These are phyloP conservation scores for Hyparrhenia diplandra DNA, from an alignment of 176 grass and related monocot genomes.

Conservation along the genomic window DNA sequence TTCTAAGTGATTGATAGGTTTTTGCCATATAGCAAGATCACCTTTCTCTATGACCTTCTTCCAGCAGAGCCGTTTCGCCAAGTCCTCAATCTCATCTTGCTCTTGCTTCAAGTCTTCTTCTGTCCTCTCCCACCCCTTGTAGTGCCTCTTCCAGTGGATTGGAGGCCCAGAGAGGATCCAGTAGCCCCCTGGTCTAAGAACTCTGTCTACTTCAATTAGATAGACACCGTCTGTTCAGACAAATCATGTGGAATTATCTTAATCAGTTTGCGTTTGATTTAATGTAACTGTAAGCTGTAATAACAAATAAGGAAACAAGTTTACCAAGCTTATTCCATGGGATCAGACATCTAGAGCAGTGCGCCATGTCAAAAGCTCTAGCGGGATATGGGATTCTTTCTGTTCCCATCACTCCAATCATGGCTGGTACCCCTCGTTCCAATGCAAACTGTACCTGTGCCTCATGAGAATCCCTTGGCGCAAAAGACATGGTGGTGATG, in stretches of 20 bases:
- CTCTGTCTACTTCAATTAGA: slow-evolving; percentile 81
- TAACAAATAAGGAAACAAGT: neutral
- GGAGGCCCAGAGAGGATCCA: slow-evolving; percentile 92
- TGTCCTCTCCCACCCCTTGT: slow-evolving; percentile 82
- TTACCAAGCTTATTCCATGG: slow-evolving; percentile 77
- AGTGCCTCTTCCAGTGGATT: slow-evolving; percentile 74
- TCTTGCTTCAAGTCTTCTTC: slow-evolving; percentile 81
- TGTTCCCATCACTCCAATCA: slow-evolving; percentile 74
- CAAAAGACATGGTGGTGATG: slow-evolving; percentile 87
- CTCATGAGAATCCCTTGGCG: slow-evolving; percentile 81
- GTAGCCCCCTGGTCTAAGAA: slow-evolving; percentile 79
- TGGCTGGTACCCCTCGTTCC: slow-evolving; percentile 70
- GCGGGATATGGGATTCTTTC: slow-evolving; percentile 76
- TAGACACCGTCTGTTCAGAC: slow-evolving; percentile 56
- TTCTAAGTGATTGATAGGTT: slow-evolving; percentile 72
- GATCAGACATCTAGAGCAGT: slow-evolving; percentile 92
- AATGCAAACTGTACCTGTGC: slow-evolving; percentile 91
- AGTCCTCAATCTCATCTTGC: slow-evolving; percentile 79
- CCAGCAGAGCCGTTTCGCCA: slow-evolving; percentile 72
- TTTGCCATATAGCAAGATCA: slow-evolving; percentile 92
- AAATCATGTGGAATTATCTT: neutral
- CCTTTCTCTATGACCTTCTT: slow-evolving; percentile 83
- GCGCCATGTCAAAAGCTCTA: slow-evolving; percentile 88
- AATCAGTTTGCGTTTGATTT: neutral
- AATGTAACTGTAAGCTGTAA: neutral